Evolutionary conservation across 2,329 filamentous ascomycete genomes (phyloP), one percentile per base, ranked within the genome.

Genomic region (Zymoseptoria brevis): DNA sequence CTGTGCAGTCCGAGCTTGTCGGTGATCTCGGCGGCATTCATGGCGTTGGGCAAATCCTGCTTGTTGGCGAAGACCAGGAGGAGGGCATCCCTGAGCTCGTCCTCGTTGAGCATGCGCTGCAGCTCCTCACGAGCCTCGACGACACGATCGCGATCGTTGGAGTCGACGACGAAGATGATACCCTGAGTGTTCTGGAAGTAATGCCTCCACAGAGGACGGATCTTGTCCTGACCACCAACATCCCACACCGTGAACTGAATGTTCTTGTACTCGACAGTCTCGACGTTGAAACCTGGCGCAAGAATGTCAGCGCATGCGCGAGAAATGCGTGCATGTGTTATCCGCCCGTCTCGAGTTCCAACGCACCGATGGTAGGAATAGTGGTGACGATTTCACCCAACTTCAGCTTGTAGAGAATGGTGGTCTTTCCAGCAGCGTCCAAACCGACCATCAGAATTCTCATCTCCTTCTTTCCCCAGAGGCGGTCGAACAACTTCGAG

Each of bases 171-270:
- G 80, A 97, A 99, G 79, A 99, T 96, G 70, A 99, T 84, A 72
- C 92, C 94, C 80, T 97, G 94, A 61, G 94, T 97, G 72, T 92
- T 80, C 87, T 94, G 74, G 69, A 96, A 97, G 81, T 97, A 97
- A 81, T 97, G 93, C 78, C 93, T 87, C 93, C 93, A 97, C 62
- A 97, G 81, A 64, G 93, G 93, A 67, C 93, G 85, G 73, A 97
- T 97, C 87, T 97, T 97, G 83, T 97, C 93, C 82, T 97, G 93
- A 66, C 93, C 93, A 77, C 93, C 93, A 61, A 97, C 93, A 80
- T 97, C 93, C 93, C 93, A 97, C 64, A 97, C 93, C 72, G 95
- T 97, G 82, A 97, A 97, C 79, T 96, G 95, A 78, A 96, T 92
- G 76, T 97, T 97, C 84, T 96, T 96, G 82, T 96, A 96, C 68